These are phyloP conservation scores for Thelonectria discophora DNA, from an alignment of 2,329 filamentous ascomycete species.

Conservation along the genomic window DNA sequence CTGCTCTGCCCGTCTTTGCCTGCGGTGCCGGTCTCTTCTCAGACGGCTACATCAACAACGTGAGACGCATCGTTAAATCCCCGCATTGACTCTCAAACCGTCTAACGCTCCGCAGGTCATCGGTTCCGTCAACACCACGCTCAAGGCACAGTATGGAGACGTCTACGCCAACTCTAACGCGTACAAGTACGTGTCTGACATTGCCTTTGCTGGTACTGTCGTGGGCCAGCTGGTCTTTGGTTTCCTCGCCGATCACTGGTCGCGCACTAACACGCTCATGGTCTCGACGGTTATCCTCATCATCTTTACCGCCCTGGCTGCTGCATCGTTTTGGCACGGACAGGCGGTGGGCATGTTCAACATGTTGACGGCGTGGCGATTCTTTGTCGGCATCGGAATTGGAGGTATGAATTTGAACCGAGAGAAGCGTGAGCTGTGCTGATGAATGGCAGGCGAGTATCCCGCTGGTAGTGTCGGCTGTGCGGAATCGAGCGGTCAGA, in stretches of 20 bases:
- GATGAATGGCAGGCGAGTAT: slow-evolving; percentile 63
- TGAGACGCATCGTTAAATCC: slow-evolving; percentile 46
- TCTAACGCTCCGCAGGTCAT: slow-evolving; percentile 69
- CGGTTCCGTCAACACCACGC: slow-evolving; percentile 83
- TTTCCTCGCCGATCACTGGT: slow-evolving; percentile 83
- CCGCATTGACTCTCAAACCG: background rate
- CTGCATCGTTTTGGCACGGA: slow-evolving; percentile 79
- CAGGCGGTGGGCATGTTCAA: slow-evolving; percentile 77
- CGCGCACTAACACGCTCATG: slow-evolving; percentile 82
- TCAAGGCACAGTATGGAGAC: slow-evolving; percentile 72
- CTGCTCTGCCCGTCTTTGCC: slow-evolving; percentile 75
- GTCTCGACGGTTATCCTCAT: slow-evolving; percentile 85
- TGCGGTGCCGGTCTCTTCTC: slow-evolving; percentile 91
- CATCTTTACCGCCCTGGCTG: slow-evolving; percentile 81
- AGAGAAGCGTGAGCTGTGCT: background rate
- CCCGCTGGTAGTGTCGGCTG: slow-evolving; percentile 85
- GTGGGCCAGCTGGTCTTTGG: slow-evolving; percentile 84
- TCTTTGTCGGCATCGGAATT: slow-evolving; percentile 84
- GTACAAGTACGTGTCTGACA: slow-evolving; percentile 78
- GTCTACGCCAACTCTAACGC: slow-evolving; percentile 75
- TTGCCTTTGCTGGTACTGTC: slow-evolving; percentile 88
- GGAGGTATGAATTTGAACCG: slow-evolving; percentile 59
- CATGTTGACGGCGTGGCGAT: slow-evolving; percentile 80
- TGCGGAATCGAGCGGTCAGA: slow-evolving; percentile 83
- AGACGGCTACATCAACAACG: slow-evolving; percentile 91